Conservation (phyloP, 2,329 filamentous ascomycete genomes). For the Cladosporium cucumerinum region DNA sequence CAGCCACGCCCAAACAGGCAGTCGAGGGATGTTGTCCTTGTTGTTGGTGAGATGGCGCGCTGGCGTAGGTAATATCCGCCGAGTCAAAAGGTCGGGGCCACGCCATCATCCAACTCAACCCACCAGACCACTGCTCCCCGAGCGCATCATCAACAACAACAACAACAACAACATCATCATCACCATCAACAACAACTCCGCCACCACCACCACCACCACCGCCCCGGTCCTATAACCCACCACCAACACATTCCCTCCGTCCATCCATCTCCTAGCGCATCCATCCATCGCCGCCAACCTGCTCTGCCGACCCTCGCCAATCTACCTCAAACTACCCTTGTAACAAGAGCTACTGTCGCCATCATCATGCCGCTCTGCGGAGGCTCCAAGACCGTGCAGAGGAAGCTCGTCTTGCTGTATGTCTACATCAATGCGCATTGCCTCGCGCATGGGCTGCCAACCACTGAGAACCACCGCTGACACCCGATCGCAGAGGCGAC, state of each 20-base stretch:
- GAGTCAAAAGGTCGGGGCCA: background rate
- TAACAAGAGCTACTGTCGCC: conserved; percentile 1
- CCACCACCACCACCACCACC: background rate
- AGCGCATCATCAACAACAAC: background rate
- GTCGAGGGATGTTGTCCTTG: background rate
- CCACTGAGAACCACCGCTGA: conserved; percentile 18
- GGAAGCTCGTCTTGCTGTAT: conserved; percentile 92
- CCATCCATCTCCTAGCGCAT: conserved; percentile 9
- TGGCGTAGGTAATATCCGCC: background rate
- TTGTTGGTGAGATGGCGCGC: conserved; percentile 4
- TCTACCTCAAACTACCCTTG: background rate
- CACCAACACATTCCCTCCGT: background rate
- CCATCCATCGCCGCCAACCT: background rate
- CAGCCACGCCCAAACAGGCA: background rate
- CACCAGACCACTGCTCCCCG: background rate
- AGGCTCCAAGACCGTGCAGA: conserved; percentile 73
- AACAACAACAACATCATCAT: background rate
- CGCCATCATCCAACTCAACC: conserved; percentile 2
- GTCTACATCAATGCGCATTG: conserved; percentile 31
- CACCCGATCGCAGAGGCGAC: conserved; percentile 65
- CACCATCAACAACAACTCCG: background rate
- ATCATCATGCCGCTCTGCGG: conserved; percentile 47
- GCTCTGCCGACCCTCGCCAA: background rate
- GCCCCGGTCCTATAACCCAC: background rate
- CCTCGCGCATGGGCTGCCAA: conserved; percentile 1